Evolutionary conservation across 768 basidiomycete species (phyloP), one percentile per base, ranked within the genome.

Genomic region (Strobilomyces dryophilus): DNA sequence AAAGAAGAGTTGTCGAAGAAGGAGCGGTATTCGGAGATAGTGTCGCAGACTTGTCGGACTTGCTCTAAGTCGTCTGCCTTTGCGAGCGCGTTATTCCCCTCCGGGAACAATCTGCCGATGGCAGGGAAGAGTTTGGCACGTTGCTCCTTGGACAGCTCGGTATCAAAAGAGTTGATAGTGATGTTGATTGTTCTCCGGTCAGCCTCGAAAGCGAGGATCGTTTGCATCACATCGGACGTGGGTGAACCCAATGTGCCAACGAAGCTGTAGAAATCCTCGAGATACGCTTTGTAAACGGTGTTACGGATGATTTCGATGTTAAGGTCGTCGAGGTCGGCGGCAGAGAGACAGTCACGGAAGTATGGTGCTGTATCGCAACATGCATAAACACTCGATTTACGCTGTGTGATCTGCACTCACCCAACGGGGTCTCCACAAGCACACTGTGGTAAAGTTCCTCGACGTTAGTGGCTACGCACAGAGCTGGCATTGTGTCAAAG

Each of bases 271-370:
- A 99, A 99, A 71, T 99, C 97, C 68, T 98, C 95, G 53, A 99
- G 87, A 73, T 99, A 99, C 17, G 94, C 88, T 71, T 97, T 98
- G 81, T 98, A 98, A 34, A 99, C 88, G 1, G 95, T 95, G 74
- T 98, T 98, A 41, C 97, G 92, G 72, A 99, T 95, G 73, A 99
- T 97, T 76, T 99, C 97, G 65, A 99, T 98, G 76, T 99, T 98
- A 53, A 98, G 84, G 69, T 98, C 97, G 68, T 99, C 97, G 44
- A 99, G 82, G 69, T 99, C 97, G 41, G 89, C 84, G 17, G 97
- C 95, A 34, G 94, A 89, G 24, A 98, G 79, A 67, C 95, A 98
- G 62, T 92, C 89, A 24, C 91, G 87, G 80, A 99, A 99, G 76
- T 98, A 99, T 8, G 93, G 92, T 2, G 97, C 97, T 81, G 49